Evolutionary conservation across 352 stramenopile species (phyloP).

Genomic region (Phytopythium kandeliae): DNA sequence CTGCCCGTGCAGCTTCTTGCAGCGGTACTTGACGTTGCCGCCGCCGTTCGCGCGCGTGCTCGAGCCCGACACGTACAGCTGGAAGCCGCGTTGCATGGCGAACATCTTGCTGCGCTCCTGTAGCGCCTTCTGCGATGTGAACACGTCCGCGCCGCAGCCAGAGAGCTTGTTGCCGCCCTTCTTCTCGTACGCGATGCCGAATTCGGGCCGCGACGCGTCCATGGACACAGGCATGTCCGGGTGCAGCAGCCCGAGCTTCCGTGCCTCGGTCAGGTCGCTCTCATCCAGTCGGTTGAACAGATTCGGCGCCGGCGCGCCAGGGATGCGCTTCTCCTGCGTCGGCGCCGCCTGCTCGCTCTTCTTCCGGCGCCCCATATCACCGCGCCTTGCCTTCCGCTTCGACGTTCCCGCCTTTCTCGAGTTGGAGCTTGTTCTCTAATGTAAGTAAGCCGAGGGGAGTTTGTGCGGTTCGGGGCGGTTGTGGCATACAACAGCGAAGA

Average conservation of each 20-base stretch:
- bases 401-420: background rate
- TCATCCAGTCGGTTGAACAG: constrained; percentile 61
- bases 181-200: constrained; percentile 75
- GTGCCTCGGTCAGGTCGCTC: constrained; percentile 44
- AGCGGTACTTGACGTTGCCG: constrained; percentile 80
- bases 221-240: constrained; percentile 31
- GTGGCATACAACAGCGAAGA: background rate
- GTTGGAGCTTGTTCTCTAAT: background rate
- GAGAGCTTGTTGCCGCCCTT: constrained; percentile 46
- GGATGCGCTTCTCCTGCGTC: constrained; percentile 3
- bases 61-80: constrained; percentile 59
- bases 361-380: background rate
- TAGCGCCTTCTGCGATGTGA: constrained; percentile 48
- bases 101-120: constrained; percentile 80
- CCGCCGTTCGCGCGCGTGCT: constrained; percentile 62
- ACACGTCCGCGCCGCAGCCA: constrained; percentile 54
- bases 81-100: constrained; percentile 66
- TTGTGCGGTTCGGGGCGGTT: background rate
- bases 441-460: background rate
- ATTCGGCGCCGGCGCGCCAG: constrained; percentile 5
- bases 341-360: constrained; percentile 4
- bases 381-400: background rate
- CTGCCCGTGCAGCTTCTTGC: constrained; percentile 77
- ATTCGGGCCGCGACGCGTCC: constrained; percentile 43
- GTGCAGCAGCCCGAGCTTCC: constrained; percentile 41